Evolutionary conservation across 176 grass and related monocot species (phyloP), one percentile per base, ranked within the genome.

Genomic region (Musa beccarii): DNA sequence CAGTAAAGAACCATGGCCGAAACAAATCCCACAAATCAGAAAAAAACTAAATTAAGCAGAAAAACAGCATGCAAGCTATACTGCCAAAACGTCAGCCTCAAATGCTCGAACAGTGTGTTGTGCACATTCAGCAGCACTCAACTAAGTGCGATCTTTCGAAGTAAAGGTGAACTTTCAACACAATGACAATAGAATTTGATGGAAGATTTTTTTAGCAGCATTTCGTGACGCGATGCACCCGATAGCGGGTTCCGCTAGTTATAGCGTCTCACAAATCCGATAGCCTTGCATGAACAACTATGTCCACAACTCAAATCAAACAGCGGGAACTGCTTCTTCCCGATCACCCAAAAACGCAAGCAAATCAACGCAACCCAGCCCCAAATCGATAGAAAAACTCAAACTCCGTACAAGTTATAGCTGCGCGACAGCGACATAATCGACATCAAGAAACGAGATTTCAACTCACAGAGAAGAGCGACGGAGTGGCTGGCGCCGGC

Each of bases 401-500:
- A 54, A 14, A 54, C 9, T 70, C 56, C 25, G 53, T 7, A 79
- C 11, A 9, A 66, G 28, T 43, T 43, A 43, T 43, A 43, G 34
- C 22, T 14, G 61, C 8, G 24, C 16, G 43, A 78, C 68, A 66
- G 24, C 9, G 11, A 52, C 59, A 70, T 15, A 51, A 14, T 66
- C 28, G 22, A 22, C 54, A 28, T 49, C 8, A 74, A 22, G 52
- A 75, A 69, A 63, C 26, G 54, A 81, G 0, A 51, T 70, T 70
- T 70, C 17, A 64, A 59, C 84, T 96, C 68, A 97, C 94, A 83
- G 63, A 97, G 94, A n/a, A 97, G 94, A 21, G 94, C 94, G 80
- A 97, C 88, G 59, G 90, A 93, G 84, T 97, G 94, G 86, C 90
- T 93, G 51, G 94, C 94, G 65, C 94, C 94, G 54, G 94, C 87